These are phyloP conservation scores for Neocallimastix lanati DNA, from an alignment of 192 early-diverging fungal genomes.

Conservation along the genomic window DNA sequence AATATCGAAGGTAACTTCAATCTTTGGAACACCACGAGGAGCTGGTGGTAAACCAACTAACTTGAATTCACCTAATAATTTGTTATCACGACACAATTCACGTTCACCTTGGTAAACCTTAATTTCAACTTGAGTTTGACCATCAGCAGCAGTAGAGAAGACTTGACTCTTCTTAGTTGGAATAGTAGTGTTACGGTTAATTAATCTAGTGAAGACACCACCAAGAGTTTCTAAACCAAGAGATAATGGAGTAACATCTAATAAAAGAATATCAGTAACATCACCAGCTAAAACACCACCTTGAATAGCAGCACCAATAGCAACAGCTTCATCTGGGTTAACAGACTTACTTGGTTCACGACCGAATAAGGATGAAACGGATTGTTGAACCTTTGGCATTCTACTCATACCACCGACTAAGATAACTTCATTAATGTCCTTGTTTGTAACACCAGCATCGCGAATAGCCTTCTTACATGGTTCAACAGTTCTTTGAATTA, in stretches of 20 bases:
- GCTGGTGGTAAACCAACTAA: constrained; percentile 85
- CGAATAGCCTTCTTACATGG: constrained; percentile 94
- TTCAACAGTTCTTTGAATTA: constrained; percentile 73
- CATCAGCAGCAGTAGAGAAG: constrained; percentile 96
- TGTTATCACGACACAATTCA: constrained; percentile 93
- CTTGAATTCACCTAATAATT: constrained; percentile 94
- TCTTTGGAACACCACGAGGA: constrained; percentile 92
- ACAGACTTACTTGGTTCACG: constrained; percentile 83
- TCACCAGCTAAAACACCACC: constrained; percentile 93
- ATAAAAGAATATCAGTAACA: constrained; percentile 83
- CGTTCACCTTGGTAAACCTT: constrained; percentile 98
- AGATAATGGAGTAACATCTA: constrained; percentile 94
- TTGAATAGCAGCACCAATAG: constrained; percentile 94
- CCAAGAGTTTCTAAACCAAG: constrained; percentile 97
- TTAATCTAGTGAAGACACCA: constrained; percentile 92
- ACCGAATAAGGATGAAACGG: constrained; percentile 75
- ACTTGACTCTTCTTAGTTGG: constrained; percentile 99
- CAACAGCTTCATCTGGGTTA: constrained; percentile 97
- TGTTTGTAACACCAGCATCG: constrained; percentile 68
- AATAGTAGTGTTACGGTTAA: constrained; percentile 95
- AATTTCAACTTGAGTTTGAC: constrained; percentile 93
- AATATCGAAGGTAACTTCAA: constrained; percentile 97
- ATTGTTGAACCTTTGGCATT: constrained; percentile 89
- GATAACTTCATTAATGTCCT: constrained; percentile 83
- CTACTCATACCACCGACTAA: constrained; percentile 97